Percentiles rank a stretch among this genome's conserved stretches.
These are phyloP conservation scores for Neonectria ditissima DNA, from an alignment of 2,329 filamentous ascomycete species.

Conservation along the genomic window DNA sequence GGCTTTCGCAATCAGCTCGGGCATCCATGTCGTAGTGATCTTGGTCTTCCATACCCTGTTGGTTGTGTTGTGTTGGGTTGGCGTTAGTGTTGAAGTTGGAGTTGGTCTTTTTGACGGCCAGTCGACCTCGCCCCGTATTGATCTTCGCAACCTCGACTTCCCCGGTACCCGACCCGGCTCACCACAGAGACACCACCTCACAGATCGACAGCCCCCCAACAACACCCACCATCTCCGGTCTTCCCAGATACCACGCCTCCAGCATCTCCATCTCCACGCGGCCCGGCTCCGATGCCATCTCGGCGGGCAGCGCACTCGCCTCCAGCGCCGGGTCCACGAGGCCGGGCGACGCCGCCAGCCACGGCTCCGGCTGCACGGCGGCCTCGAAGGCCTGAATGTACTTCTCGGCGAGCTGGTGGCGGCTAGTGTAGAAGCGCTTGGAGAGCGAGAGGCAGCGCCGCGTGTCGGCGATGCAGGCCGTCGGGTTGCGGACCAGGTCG, in stretches of 20 bases:
- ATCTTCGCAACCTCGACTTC: too few relatives aligned
- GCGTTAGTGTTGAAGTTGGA: too few relatives aligned
- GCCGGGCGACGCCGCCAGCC: slow-evolving; percentile 24
- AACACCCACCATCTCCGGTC: slow-evolving; percentile 24
- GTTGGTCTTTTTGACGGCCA: too few relatives aligned
- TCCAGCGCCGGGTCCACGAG: slow-evolving; percentile 39
- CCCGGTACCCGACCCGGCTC: slow-evolving; percentile 7
- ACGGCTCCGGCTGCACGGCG: slow-evolving; percentile 32
- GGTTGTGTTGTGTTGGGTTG: too few relatives aligned
- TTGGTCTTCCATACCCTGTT: too few relatives aligned
- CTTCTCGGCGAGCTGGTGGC: slow-evolving; percentile 29
- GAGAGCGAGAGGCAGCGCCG: slow-evolving; percentile 39
- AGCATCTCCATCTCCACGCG: slow-evolving; percentile 36
- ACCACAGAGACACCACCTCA: slow-evolving; percentile 41
- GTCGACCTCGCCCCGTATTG: too few relatives aligned
- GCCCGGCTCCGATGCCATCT: slow-evolving; percentile 12
- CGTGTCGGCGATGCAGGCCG: slow-evolving; percentile 34
- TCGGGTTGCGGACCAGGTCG: slow-evolving; percentile 34
- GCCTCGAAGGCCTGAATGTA: slow-evolving; percentile 36
- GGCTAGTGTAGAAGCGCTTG: slow-evolving; percentile 32
- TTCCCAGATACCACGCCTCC: slow-evolving; percentile 39
- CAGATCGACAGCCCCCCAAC: slow-evolving; percentile 27
- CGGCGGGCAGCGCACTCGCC: slow-evolving; percentile 10
- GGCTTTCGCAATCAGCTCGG: too few relatives aligned
- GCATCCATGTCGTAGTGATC: too few relatives aligned